Percentiles rank a stretch among this genome's conserved stretches.
Evolutionary conservation across 164 flowering plant genomes (phyloP).

Genomic region (Sedum album): DNA sequence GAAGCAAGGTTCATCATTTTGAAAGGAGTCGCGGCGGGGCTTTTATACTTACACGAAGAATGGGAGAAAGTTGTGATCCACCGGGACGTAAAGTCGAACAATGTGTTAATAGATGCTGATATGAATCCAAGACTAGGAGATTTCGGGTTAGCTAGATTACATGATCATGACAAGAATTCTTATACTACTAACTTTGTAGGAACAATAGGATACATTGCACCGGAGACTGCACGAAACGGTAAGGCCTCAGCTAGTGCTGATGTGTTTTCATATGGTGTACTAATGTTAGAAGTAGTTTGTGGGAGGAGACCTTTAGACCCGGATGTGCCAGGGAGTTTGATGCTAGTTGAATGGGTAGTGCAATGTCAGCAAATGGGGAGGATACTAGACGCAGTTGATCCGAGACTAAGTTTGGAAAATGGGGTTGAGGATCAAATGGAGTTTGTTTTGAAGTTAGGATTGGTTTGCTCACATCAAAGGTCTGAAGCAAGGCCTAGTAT

Average conservation of each 20-base stretch:
- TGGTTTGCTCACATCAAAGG: conserved; percentile 69
- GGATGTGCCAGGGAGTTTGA: conserved; percentile 23
- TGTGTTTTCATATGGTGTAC: conserved; percentile 75
- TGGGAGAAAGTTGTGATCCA: conserved; percentile 78
- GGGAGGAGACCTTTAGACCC: conserved; percentile 68
- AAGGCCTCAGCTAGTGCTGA: conserved; percentile 57
- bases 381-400: conserved; percentile 48
- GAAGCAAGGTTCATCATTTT: conserved; percentile 34
- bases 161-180: conserved; percentile 49
- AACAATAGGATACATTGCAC: conserved; percentile 81
- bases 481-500: conserved; percentile 56
- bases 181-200: conserved; percentile 68
- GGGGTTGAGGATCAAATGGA: conserved; percentile 47
- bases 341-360: conserved; percentile 68
- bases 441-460: conserved; percentile 54
- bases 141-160: conserved; percentile 67
- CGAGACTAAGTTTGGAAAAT: conserved; percentile 35
- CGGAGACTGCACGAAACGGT: conserved; percentile 46
- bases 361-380: conserved; percentile 36
- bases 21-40: conserved; percentile 57
- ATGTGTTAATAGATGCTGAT: conserved; percentile 53
- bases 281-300: conserved; percentile 63
- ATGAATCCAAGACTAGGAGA: conserved; percentile 65
- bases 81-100: conserved; percentile 70
- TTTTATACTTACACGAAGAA: conserved; percentile 58